Percentiles rank a stretch among this genome's conserved stretches.
Conservation (phyloP, 169 alveolate genomes). For the Cryptosporidium parvum region DNA sequence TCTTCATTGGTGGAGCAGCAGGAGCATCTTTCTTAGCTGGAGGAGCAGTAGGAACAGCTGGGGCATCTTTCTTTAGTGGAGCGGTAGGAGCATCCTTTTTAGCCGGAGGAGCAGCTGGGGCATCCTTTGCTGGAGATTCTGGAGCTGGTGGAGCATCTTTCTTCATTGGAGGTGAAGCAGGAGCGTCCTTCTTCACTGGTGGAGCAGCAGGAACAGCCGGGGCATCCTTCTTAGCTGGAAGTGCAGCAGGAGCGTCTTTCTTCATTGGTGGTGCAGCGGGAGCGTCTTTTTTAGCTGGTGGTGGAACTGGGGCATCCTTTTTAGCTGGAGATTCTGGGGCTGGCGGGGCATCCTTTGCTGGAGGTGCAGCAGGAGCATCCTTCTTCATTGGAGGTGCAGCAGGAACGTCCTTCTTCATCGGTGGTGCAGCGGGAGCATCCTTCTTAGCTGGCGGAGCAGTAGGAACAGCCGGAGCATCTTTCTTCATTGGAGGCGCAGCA, state of each 20-base stretch:
- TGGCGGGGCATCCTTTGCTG: too few relatives aligned
- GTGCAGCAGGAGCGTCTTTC: not conserved
- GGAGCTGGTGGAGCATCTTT: not conserved
- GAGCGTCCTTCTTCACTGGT: not conserved
- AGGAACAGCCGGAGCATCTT: not conserved
- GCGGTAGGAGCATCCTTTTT: not conserved
- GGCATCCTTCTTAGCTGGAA: not conserved
- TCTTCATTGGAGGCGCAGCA: not conserved
- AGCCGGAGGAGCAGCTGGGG: not conserved
- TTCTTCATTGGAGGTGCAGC: not conserved
- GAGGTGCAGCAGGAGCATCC: not conserved
- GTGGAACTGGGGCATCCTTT: not conserved
- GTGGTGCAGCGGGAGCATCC: too few relatives aligned
- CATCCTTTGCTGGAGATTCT: not conserved
- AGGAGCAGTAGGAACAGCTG: too few relatives aligned
- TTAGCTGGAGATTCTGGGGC: not conserved
- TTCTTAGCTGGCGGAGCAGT: not conserved
- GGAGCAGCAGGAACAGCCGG: not conserved
- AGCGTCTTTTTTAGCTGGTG: too few relatives aligned
- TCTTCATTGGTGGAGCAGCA: too few relatives aligned
- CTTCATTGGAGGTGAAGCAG: not conserved
- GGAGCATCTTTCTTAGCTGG: too few relatives aligned
- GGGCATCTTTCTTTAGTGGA: slow-evolving; percentile 7
- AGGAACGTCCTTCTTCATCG: too few relatives aligned
- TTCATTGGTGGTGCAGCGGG: not conserved